A percentile compares a stretch with the other conserved stretches of the same genome.
Conservation (phyloP, 2,329 filamentous ascomycete genomes). For the Hansfordia pulvinata region DNA sequence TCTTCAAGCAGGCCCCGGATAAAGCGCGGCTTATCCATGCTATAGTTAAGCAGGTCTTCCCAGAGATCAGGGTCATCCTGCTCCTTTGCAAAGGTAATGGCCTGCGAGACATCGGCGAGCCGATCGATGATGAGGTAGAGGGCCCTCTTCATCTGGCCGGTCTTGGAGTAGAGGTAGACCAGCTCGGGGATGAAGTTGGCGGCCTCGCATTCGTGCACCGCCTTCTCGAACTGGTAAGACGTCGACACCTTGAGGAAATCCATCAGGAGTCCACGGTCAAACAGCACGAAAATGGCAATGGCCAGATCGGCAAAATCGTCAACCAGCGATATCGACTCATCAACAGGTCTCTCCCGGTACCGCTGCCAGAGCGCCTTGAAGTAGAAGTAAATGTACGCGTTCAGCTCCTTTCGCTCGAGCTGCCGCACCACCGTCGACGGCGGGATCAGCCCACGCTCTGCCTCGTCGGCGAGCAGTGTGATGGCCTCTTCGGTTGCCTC, state of each 20-base stretch:
- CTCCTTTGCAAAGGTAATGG: constrained; percentile 87
- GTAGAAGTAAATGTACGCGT: constrained; percentile 84
- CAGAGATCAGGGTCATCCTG: constrained; percentile 87
- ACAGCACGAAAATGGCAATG: constrained; percentile 73
- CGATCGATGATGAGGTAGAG: constrained; percentile 87
- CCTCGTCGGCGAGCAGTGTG: constrained; percentile 77
- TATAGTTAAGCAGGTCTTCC: constrained; percentile 89
- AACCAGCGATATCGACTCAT: constrained; percentile 55
- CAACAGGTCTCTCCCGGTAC: constrained; percentile 39
- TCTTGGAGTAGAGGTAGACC: constrained; percentile 93
- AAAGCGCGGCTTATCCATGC: constrained; percentile 94
- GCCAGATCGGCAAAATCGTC: constrained; percentile 81
- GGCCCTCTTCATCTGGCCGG: constrained; percentile 83
- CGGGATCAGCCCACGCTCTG: constrained; percentile 73
- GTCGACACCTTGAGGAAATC: constrained; percentile 76
- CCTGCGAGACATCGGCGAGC: constrained; percentile 80
- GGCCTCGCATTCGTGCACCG: constrained; percentile 63
- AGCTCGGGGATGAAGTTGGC: constrained; percentile 78
- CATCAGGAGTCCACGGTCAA: constrained; percentile 70
- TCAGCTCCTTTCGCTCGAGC: constrained; percentile 51
- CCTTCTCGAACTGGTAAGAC: constrained; percentile 78
- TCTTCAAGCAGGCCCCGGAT: constrained; percentile 86
- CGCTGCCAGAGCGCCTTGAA: constrained; percentile 74
- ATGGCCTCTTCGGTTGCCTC: constrained; percentile 74
- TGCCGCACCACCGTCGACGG: constrained; percentile 69